Evolutionary conservation across 176 grass and related monocot genomes (phyloP), one percentile per base, ranked within the genome.

Genomic region (Cocos nucifera): DNA sequence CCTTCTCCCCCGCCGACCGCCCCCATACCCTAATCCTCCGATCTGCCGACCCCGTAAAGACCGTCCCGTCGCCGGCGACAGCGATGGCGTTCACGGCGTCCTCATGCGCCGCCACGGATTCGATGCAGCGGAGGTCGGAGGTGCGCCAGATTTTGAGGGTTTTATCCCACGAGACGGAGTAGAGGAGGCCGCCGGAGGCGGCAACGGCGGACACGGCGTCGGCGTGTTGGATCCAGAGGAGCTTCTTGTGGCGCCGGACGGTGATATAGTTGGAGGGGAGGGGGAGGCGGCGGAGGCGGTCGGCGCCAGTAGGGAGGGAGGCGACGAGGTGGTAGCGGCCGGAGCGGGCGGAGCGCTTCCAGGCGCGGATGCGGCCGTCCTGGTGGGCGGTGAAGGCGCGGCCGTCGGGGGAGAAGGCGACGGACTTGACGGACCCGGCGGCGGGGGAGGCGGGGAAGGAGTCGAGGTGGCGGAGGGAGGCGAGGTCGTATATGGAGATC

Each of bases 111-210:
- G 77, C 78, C 70, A 97, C 75, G 0, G 92, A 97, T 53, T 97
- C 87, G 44, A 97, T 80, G 87, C 92, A 97, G 77, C 87, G 84
- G 26, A 84, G 90, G 69, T 97, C 92, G 53, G 61, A 63, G 62
- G 90, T 85, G 72, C 92, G 87, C 92, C 92, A 97, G 39, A 97
- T 77, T 78, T 97, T 97, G 81, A 91, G 91, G 62, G 92, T 97
- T 44, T 86, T 89, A 78, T 97, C 92, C 92, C 92, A 97, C 0
- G 92, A 97, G 0, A 81, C 92, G 4, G 92, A 97, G 80, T 97
- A 97, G 78, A 97, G 84, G 19, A 97, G 52, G 0, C 87, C 75
- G 59, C 76, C 81, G 30, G 80, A 80, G 17, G 75, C 80, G 81
- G 81, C 81, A 25, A 97, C 78, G 73, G 87, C 90, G 1, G 92